Evolutionary conservation across 1,284 basidiomycete genomes (phyloP), one percentile per base, ranked within the genome.

Genomic region (Sutorius eximius): DNA sequence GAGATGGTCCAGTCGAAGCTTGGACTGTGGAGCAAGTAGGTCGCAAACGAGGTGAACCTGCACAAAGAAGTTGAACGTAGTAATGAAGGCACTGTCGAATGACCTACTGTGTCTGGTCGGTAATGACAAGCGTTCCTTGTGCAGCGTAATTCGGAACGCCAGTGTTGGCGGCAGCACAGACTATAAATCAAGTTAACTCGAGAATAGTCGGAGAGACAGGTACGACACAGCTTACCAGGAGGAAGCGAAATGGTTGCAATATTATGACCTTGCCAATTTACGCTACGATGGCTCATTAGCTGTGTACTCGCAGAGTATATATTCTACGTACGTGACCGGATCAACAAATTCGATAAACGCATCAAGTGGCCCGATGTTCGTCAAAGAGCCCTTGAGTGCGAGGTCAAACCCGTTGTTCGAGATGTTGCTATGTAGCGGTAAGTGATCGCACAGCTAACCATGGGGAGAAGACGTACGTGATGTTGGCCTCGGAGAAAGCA

Each of bases 1-100:
- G 82, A 83, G 46, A 92, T 84, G 3, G 78, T 85, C 89, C 89
- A 91, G 10, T 80, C 78, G 64, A 91, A 91, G 52, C 70, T 74
- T 12, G 80, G 77, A 57, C 84, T 85, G 63, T 89, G 85, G 41
- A 91, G 73, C 55, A 91, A 70, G 70, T 78, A 86, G 2, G 77
- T 83, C 2, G 89, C 81, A 65, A 89, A 91, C 13, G 76, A 71
- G 1, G 87, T 86, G 67, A 91, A 92, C 53, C 81, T 82, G 36
- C 1, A 3, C 37, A 24, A 49, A 46, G 16, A 45, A 29, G 12
- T 27, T 30, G 27, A 32, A 7, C 38, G 18, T 27, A 8, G 24
- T 41, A 22, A 42, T 12, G 3, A 1, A 12, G 22, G 27, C 29
- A 54, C 40, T n/a, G 2, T n/a, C 1, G 12, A 18, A 43, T 48